Base-by-base conservation (phyloP, 352 stramenopile species). In the Phytophthora sansomeana region DNA sequence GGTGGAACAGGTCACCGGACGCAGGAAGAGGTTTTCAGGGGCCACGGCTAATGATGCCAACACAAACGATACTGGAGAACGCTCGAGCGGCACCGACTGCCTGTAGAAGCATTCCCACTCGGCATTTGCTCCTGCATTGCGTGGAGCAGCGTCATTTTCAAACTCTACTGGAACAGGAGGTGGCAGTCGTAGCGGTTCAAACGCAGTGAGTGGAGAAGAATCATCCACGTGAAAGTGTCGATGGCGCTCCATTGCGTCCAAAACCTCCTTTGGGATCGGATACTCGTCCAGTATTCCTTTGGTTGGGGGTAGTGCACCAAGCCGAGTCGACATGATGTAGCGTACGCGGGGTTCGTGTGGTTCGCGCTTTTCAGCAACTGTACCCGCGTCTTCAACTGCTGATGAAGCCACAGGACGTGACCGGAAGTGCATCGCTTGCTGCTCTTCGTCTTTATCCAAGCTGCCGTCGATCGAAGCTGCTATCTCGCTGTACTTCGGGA, bases 261-360 rank as follows among this genome's bases (percentile, higher is more conserved):
- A 63, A 28, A 91, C 77, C 44, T 86, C 83, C 44, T 89, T 90
- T 2, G 83, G 83, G 43, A 91, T 88, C 17, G 79, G 78, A 54
- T 91, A 90, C 52, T 91, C 80, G 19, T 90, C 81, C n/a, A 91
- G 54, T 35, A 90, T 91, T 36, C 75, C 73, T 59, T 87, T 87
- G 0, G 77, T 89, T 14, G 83, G 83, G 4, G 80, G 80, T 10
- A 89, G 29, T 4, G 69, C 77, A 3, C 80, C 79, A 3, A 89
- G 60, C 1, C 77, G 72, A 50, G 77, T 85, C 10, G 80, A 88
- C 77, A 86, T 88, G 63, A 93, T 89, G 72, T 93, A 92, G 1
- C 85, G 80, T 9, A 91, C 77, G 0, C 83, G 77, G 21, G 80
- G 72, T 0, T 75, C 69, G 13, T 72, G 59, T 4, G 57, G 42